Base-by-base conservation (phyloP, 176 grass and related monocot genomes). In the Coix lacrymajobi region DNA sequence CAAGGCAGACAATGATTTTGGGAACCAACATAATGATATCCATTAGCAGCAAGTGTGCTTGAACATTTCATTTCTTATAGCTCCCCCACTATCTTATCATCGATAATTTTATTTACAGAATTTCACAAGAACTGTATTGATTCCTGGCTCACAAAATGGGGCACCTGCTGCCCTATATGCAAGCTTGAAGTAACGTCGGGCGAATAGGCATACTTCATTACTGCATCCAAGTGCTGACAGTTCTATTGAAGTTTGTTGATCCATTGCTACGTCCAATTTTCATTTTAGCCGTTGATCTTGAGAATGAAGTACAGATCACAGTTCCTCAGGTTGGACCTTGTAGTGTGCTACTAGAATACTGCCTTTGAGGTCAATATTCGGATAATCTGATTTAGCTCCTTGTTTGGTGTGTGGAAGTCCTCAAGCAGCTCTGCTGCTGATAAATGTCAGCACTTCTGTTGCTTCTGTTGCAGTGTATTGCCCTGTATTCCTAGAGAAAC, bases 81-180 rank as follows among this genome's bases (percentile, higher is more conserved):
- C 20, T 74, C 25, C 7, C 9, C 6, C 32, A 56, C 33, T 57
- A 46, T 44, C 13, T 63, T 46, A 62, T 75, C 10, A 14, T 71
- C 1, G 3, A 76, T 40, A 66, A 33, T 54, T 78, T 78, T 11
- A 36, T 62, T 82, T 87, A 36, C 87, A 92, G 91, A 90, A 85
- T 92, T 90, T 86, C 94, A 97, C 72, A 29, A 80, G 74, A 78
- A 82, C 34, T 97, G 94, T 64, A 86, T 97, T 69, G 94, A 97
- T 84, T 73, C 83, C 66, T 97, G 94, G 94, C 80, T 97, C 73
- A 94, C 89, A 74, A 92, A 89, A 81, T 97, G 94, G 89, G 91
- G 91, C 34, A 97, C 89, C 69, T 94, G 88, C 74, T 97, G 94
- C 80, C 94, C 91, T 1, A 72, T 97, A 63, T 94, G 94, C 83